A percentile compares a stretch with the other conserved stretches of the same genome.
These are phyloP conservation scores for Ogataea wickerhamii DNA, from an alignment of 805 yeast species.

Conservation along the genomic window DNA sequence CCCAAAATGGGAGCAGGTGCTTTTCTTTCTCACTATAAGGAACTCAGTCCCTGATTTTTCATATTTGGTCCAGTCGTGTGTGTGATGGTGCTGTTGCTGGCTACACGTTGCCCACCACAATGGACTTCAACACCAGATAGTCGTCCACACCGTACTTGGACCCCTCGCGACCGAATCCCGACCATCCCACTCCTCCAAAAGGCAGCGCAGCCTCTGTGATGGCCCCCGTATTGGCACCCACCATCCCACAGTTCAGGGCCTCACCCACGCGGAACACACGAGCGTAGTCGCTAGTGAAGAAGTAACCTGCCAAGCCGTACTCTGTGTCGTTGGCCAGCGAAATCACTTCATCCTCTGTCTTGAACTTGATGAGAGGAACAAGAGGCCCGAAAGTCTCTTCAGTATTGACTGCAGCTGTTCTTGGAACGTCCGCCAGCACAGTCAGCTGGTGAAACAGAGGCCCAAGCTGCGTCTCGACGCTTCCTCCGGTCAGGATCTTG, in stretches of 20 bases:
- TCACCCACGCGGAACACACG: constrained; percentile 62
- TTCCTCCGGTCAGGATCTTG: constrained; percentile 59
- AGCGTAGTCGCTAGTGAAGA: constrained; percentile 54
- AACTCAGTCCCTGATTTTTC: too few species aligned
- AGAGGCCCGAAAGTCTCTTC: constrained; percentile 85
- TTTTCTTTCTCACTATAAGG: too few species aligned
- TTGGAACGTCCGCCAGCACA: constrained; percentile 55
- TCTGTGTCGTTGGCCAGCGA: constrained; percentile 60
- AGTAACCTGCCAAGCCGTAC: constrained; percentile 77
- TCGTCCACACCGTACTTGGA: constrained; percentile 74
- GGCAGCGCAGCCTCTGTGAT: constrained; percentile 68
- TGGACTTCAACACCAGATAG: constrained; percentile 60
- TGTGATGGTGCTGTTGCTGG: too few species aligned
- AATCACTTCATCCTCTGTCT: constrained; percentile 61
- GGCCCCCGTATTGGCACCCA: constrained; percentile 74
- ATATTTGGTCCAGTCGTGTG: too few species aligned
- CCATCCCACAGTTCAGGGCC: constrained; percentile 72
- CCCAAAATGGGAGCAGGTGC: too few species aligned
- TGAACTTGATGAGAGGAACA: constrained; percentile 65
- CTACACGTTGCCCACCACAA: constrained; percentile 51
- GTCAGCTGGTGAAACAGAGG: constrained; percentile 67
- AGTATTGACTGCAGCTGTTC: constrained; percentile 50
- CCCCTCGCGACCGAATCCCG: constrained; percentile 82
- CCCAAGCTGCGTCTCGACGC: constrained; percentile 51
- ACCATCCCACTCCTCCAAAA: constrained; percentile 74